Conservation (phyloP, 306 rosid genomes). For the Cicer cuneatum region DNA sequence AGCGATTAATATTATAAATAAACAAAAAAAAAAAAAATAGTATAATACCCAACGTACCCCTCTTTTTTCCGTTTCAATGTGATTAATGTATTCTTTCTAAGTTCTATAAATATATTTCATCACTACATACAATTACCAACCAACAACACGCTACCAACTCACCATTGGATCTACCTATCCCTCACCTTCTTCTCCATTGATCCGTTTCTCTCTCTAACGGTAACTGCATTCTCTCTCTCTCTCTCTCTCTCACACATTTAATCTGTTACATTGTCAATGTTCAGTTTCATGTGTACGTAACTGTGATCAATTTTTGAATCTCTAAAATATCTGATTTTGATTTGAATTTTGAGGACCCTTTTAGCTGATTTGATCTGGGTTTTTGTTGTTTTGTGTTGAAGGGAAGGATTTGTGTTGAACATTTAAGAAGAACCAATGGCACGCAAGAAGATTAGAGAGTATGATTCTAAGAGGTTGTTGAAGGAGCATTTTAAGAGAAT, state of each 20-base stretch:
- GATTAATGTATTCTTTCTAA: not conserved
- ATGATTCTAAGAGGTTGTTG: slow-evolving; percentile 94
- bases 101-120: not conserved
- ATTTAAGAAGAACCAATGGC: slow-evolving; percentile 67
- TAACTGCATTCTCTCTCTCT: slow-evolving; percentile 15
- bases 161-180: slow-evolving; percentile 34
- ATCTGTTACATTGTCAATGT: not conserved
- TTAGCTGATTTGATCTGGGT: slow-evolving; percentile 42
- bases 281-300: not conserved
- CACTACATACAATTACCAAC: slow-evolving; percentile 4
- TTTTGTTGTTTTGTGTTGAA: slow-evolving; percentile 31
- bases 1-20: not conserved
- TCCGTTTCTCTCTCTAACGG: slow-evolving; percentile 36
- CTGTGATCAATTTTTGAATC: not conserved
- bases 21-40: not conserved
- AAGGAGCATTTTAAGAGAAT: slow-evolving; percentile 86
- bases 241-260: not conserved
- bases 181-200: slow-evolving; percentile 27
- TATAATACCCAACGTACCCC: slow-evolving; percentile 2
- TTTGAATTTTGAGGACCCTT: slow-evolving; percentile 39
- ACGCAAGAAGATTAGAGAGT: slow-evolving; percentile 98
- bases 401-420: not conserved
- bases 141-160: not conserved
- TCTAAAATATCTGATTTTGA: slow-evolving; percentile 33
- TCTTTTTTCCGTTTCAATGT: not conserved